phyloP scores from a whole-genome alignment of 2,329 filamentous ascomycete genomes.

The Fusarium sp. region DNA sequence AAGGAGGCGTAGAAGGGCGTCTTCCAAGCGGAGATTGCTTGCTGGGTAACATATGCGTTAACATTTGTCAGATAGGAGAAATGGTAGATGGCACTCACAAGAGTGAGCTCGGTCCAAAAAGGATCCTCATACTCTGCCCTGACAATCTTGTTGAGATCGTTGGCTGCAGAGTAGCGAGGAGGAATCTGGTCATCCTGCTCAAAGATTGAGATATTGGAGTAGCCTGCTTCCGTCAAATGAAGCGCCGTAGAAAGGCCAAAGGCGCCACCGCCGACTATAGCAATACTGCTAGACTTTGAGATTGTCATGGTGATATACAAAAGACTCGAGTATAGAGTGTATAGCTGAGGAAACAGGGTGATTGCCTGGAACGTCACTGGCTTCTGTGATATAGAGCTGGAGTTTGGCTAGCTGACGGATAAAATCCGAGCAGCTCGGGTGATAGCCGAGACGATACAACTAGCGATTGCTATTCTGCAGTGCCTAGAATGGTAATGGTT shows the following conservation, averaged over 20 bases:
- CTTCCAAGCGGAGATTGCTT: conserved; percentile 67
- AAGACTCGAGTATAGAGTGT: too few species aligned
- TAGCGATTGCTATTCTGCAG: neutral
- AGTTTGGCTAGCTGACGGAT: neutral
- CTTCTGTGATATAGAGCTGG: neutral
- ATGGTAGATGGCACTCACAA: conserved; percentile 51
- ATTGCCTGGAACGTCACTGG: neutral
- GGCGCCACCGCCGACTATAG: conserved; percentile 60
- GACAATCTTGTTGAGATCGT: conserved; percentile 73
- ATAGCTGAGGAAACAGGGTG: neutral
- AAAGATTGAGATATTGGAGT: conserved; percentile 60
- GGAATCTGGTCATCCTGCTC: conserved; percentile 57
- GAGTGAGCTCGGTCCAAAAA: conserved; percentile 66
- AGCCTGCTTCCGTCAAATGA: conserved; percentile 57
- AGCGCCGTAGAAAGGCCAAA: conserved; percentile 64
- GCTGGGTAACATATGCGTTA: neutral
- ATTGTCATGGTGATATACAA: conserved; percentile 26
- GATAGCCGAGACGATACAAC: neutral
- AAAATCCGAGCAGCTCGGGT: neutral
- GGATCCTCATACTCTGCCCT: conserved; percentile 69
- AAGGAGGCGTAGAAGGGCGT: conserved; percentile 64
- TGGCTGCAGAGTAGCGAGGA: conserved; percentile 64
- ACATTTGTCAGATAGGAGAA: neutral
- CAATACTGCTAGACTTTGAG: conserved; percentile 40
- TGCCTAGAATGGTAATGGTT: neutral